Evolutionary conservation across 164 flowering plant species (phyloP), one percentile per base, ranked within the genome.

Genomic region (Magnolia changhungtana): DNA sequence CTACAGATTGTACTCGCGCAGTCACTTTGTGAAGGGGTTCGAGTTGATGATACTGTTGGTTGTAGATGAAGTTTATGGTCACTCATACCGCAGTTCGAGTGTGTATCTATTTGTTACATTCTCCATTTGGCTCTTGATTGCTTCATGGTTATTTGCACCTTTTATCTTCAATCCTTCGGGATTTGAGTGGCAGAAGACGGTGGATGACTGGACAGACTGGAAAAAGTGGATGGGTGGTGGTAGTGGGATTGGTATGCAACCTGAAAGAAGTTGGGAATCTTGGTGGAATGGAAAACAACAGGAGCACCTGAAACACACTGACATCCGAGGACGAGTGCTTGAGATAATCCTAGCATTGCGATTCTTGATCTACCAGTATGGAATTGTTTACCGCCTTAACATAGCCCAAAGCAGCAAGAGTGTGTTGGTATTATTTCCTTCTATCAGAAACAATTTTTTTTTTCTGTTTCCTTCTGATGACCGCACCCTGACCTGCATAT

Each of bases 171-270:
- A 96, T 78, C 99, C 99, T 29, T 92, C 99, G 63, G 98, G 98
- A 50, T 96, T 96, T 80, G 99, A 96, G 72, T 96, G 99, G 99
- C 99, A 96, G 80, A 96, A 94, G 78, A 94, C 97, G 21, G 98
- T 96, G 27, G 99, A 96, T 78, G 99, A 96, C 78, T 96, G 98
- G 98, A 87, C 97, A 13, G 95, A 96, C 66, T 96, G 99, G 99
- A 96, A 92, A 79, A 88, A 91, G 86, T 96, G 99, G 99, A 92
- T 96, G 95, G 98, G 95, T 63, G 92, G 91, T 78, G 95, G 94
- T 52, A 98, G 99, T 71, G 99, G 99, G 50, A 96, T 96, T 50
- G 98, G 98, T 65, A 91, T 94, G 80, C 80, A 82, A 67, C 81
- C 79, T 8, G 93, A 94, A 68, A 91, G 84, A 79, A 96, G 98